These are phyloP conservation scores for Diaporthe sp. DNA, from an alignment of 2,329 filamentous ascomycete genomes.

Conservation along the genomic window DNA sequence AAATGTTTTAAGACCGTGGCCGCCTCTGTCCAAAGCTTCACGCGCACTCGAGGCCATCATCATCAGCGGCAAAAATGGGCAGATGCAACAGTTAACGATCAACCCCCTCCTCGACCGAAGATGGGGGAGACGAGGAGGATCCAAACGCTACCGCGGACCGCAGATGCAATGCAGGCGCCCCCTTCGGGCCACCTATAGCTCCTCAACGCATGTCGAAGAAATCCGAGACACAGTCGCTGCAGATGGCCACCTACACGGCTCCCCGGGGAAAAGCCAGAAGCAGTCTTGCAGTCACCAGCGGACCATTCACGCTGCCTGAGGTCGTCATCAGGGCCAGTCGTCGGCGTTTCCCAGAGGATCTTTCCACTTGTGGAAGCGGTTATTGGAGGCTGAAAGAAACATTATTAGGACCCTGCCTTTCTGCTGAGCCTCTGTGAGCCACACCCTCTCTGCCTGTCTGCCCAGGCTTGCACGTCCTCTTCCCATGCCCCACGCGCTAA, in stretches of 20 bases:
- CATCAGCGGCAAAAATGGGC: constrained; percentile 5
- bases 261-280: neutral
- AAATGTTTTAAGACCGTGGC: neutral
- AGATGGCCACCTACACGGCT: neutral
- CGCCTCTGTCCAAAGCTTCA: neutral
- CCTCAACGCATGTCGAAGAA: neutral
- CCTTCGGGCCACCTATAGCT: neutral
- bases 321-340: neutral
- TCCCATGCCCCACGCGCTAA: constrained; percentile 4
- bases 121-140: neutral
- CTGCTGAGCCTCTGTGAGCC: neutral
- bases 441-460: neutral
- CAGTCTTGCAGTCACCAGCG: neutral
- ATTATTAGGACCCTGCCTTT: neutral
- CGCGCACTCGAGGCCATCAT: neutral
- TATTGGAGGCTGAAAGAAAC: constrained; percentile 13
- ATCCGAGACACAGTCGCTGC: neutral
- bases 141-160: constrained; percentile 10
- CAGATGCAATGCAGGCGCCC: constrained; percentile 27
- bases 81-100: constrained; percentile 16
- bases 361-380: neutral
- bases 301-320: neutral
- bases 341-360: neutral
- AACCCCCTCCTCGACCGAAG: constrained; percentile 5
- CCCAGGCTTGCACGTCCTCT: neutral